Evolutionary conservation across 441 rosid genomes (phyloP), one percentile per base, ranked within the genome.

Genomic region (Gossypium davidsonii): DNA sequence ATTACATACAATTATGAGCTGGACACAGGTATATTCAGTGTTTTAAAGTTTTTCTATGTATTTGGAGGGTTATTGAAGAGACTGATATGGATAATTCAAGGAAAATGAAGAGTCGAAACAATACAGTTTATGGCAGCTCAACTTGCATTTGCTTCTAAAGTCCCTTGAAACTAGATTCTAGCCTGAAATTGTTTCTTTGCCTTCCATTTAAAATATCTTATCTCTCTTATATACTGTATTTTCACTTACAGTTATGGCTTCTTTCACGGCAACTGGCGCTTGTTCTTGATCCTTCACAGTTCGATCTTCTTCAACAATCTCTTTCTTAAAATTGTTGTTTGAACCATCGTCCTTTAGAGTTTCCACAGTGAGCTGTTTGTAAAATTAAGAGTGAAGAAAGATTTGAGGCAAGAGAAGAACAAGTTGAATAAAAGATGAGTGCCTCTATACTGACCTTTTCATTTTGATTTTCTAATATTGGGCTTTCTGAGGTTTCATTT

Each of bases 371-470:
- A 74, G 42, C 84, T 80, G 67, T 70, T 52, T 52, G 66, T 20
- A 64, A 65, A 6, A 55, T 7, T 26, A 67, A 61, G 34, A 23
- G 39, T 73, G 26, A 68, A 46, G 17, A 68, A 59, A 37, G 34
- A 74, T 20, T 74, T 75, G 57, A 59, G 67, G 67, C 18, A 42
- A 55, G 34, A 70, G 20, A 59, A 34, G 69, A 76, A 31, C 46
- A 46, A 21, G 58, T 21, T 21, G 23, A 58, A 12, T 25, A 20
- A 72, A 37, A 37, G 3, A 46, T 58, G 9, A 55, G 60, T 17
- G 12, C 49, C 44, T 42, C 48, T 46, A 51, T 28, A 12, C 80
- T 72, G 26, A 85, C 83, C 82, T 66, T 70, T 73, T 74, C 79
- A 51, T 53, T 28, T 72, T 67, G 79, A 60, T 52, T 58, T 49